Evolutionary conservation across 2,329 filamentous ascomycete species (phyloP), one percentile per base, ranked within the genome.

Genomic region (Botrytis sinoallii): DNA sequence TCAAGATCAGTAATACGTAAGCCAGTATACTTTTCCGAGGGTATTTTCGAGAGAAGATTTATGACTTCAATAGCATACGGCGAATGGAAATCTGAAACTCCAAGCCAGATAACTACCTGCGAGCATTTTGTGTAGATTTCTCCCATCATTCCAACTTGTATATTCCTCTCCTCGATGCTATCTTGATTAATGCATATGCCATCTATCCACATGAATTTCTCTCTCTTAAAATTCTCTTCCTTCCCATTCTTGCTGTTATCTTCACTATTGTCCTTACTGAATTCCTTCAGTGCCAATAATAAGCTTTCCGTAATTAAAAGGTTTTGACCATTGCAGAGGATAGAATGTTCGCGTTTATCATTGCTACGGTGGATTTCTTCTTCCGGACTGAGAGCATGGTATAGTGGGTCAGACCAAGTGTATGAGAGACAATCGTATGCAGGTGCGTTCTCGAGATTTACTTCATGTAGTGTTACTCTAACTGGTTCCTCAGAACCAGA

Each of bases 161-260:
- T 35, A 12, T 60, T 42, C 1, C 73, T 59, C 35, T 77, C 75
- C 10, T 59, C 29, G 10, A 64, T 32, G 29, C 75, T 72, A 1
- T 69, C 42, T 59, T 75, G 75, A 66, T 77, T 75, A 25, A 77
- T 74, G 52, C 74, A 76, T 8, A 77, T 63, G 0, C 74, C 74
- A 61, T 77, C 75, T 44, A 77, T 74, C 75, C 75, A 77, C 14
- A 76, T 35, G 1, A 72, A 35, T 5, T 18, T 29, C 3, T 68
- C 38, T 20, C 55, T 32, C 7, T 32, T 8, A 1, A 46, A 52
- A 1, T 29, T 42, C 1, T n/a, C 16, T 8, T 18, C 12, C n/a
- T 42, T 9, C 14, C 32, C 35, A 25, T 55, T 12, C 12, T 29
- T 52, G 12, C 48, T 52, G 48, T 7, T 9, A 38, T n/a, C 25